Evolutionary conservation across 345 rosid genomes (phyloP).

Genomic region (Hibiscus mutabilis): DNA sequence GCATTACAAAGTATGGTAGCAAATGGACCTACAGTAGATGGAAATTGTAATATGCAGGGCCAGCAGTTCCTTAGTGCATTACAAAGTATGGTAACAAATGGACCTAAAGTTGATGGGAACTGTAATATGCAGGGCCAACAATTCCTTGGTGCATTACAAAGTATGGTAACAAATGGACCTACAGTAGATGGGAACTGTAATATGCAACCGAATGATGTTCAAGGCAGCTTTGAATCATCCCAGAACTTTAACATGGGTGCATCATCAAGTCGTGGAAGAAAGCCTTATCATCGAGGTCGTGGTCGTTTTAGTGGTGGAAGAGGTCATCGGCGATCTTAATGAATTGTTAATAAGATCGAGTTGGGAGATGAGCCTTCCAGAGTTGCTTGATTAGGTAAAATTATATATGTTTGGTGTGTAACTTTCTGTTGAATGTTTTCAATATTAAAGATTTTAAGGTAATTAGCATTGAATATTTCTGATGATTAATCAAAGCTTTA

Average conservation of each 20-base stretch:
- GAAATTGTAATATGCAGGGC: conserved; percentile 18
- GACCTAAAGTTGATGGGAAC: conserved; percentile 12
- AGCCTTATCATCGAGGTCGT: conserved; percentile 26
- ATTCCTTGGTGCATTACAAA: conserved; percentile 21
- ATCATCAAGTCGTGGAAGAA: conserved; percentile 38
- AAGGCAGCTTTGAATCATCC: conserved; percentile 23
- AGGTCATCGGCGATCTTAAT: conserved; percentile 11
- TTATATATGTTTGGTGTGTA: background rate
- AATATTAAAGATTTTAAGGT: background rate
- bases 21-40: conserved; percentile 11
- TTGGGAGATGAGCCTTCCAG: background rate
- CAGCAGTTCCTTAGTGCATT: conserved; percentile 22
- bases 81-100: conserved; percentile 21
- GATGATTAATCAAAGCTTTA: background rate
- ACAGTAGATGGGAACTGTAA: conserved; percentile 16
- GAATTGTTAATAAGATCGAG: background rate
- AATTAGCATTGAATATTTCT: background rate
- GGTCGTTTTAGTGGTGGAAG: conserved; percentile 19
- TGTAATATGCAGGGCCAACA: conserved; percentile 21
- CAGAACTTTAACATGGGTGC: conserved; percentile 36
- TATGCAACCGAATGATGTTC: conserved; percentile 7
- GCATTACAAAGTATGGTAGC: conserved; percentile 22
- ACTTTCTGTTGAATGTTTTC: background rate
- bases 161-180: conserved; percentile 16
- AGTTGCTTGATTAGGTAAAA: background rate